Base-by-base conservation (phyloP, 768 basidiomycete genomes). In the Terana coerulea region DNA sequence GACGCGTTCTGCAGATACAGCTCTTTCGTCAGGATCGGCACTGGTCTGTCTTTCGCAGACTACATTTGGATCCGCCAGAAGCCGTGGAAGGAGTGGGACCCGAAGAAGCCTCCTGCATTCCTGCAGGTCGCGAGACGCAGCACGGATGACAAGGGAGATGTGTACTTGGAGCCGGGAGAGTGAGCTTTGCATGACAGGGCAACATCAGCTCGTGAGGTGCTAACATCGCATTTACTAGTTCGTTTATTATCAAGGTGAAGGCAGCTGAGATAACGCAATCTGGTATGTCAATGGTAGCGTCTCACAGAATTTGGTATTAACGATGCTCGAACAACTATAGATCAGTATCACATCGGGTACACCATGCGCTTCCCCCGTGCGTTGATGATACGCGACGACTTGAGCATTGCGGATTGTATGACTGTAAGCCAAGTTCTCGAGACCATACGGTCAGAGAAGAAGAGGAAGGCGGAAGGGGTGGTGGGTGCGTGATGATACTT, bases 321-420 rank as follows among this genome's bases (percentile, higher is more conserved):
- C n/a, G n/a, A n/a, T n/a, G n/a, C n/a, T n/a, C n/a, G n/a, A n/a
- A n/a, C n/a, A n/a, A n/a, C 43, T 57, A 57, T 54, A 84, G 94
- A 92, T 58, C 84, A 84, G 59, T 98, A 91, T 60, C 87, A 88
- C 47, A 66, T 93, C 56, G 88, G 86, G 3, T 81, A 86, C 55
- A 98, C 95, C 0, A 87, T 99, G 83, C 85, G 97, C 19, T 99
- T 99, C 63, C 95, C 97, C 39, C 80, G 95, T 51, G 92, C 90
- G 14, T 60, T 91, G 40, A 63, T 69, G 2, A 91, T 95, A 53
- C 80, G 91, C 21, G 88, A 90, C 44, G 93, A 97, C 60, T 74
- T 91, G 17, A 77, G 65, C 29, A 71, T 82, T 35, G 78, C 77
- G 1, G 90, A 92, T 60, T 91, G 88, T 64, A 77, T 86, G 78